A percentile compares a stretch with the other conserved stretches of the same genome.
Evolutionary conservation across 148 eudicot species (phyloP).

Genomic region (Rhododendron mucronatum): DNA sequence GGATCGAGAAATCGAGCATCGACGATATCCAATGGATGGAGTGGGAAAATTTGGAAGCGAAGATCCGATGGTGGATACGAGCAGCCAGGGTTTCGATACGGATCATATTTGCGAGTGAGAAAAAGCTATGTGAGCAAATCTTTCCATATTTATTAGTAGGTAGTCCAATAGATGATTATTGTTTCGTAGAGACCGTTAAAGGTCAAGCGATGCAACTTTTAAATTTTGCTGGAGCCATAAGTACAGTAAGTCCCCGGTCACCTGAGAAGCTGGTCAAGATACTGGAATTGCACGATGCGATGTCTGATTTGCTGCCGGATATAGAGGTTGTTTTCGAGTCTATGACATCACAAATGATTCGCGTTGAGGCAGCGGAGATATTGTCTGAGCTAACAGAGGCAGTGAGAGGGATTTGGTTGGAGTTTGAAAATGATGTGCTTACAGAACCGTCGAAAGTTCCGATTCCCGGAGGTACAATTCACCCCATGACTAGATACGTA

Average conservation of each 20-base stretch:
- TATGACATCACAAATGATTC: slow-evolving; percentile 49
- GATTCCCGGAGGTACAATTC: slow-evolving; percentile 87
- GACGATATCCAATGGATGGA: slow-evolving; percentile 57
- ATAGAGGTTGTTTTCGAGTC: slow-evolving; percentile 58
- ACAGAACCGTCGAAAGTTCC: slow-evolving; percentile 73
- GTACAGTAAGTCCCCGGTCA: slow-evolving; percentile 53
- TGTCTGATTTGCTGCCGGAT: slow-evolving; percentile 68
- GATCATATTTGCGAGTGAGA: slow-evolving; percentile 63
- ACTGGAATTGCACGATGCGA: slow-evolving; percentile 66
- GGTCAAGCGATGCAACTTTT: slow-evolving; percentile 65
- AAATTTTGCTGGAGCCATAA: slow-evolving; percentile 65
- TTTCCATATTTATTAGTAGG: slow-evolving; percentile 36
- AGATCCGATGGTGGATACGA: slow-evolving; percentile 66
- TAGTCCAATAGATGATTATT: slow-evolving; percentile 32
- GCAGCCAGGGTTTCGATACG: slow-evolving; percentile 70
- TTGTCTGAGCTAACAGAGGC: slow-evolving; percentile 72
- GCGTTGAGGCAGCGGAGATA: slow-evolving; percentile 73
- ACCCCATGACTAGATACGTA: slow-evolving; percentile 91
- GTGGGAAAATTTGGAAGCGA: slow-evolving; percentile 58
- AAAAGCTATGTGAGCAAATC: slow-evolving; percentile 53
- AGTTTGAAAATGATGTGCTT: slow-evolving; percentile 80
- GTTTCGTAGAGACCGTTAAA: slow-evolving; percentile 69
- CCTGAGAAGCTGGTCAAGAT: slow-evolving; percentile 86
- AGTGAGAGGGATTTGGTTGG: slow-evolving; percentile 71
- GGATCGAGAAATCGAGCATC: slow-evolving; percentile 61